Percentiles rank a stretch among this genome's conserved stretches.
Conservation (phyloP, 2,329 filamentous ascomycete species). For the Trichoderma cornu-damae region DNA sequence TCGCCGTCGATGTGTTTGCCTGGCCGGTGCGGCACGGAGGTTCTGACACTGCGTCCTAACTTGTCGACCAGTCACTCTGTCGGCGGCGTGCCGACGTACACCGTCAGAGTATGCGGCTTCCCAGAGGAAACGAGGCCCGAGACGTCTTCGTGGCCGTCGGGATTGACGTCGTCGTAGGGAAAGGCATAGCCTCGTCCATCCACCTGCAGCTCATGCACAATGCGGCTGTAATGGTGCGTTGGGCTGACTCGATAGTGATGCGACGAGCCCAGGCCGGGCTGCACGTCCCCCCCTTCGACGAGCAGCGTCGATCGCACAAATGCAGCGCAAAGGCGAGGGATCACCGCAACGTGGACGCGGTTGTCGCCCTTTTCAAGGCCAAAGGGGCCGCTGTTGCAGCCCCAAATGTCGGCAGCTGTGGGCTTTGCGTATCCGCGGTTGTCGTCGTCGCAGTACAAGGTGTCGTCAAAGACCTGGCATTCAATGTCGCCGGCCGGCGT, state of each 20-base stretch:
- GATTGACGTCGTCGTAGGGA: constrained; percentile 63
- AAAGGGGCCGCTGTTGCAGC: constrained; percentile 48
- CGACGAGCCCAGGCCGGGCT: constrained; percentile 37
- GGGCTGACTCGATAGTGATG: constrained; percentile 43
- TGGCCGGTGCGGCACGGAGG: too few relatives aligned
- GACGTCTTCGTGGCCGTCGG: constrained; percentile 50
- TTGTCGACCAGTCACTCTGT: neutral
- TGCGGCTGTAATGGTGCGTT: constrained; percentile 53
- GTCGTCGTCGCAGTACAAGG: constrained; percentile 40
- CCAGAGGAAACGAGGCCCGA: constrained; percentile 32
- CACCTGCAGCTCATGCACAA: constrained; percentile 56
- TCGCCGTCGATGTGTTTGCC: neutral
- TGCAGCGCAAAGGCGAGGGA: constrained; percentile 48
- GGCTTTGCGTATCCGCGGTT: constrained; percentile 42
- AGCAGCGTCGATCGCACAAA: constrained; percentile 45
- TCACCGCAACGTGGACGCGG: constrained; percentile 37
- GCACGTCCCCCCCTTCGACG: constrained; percentile 41
- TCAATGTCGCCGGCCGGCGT: constrained; percentile 34
- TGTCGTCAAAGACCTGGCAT: constrained; percentile 35
- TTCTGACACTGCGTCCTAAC: neutral
- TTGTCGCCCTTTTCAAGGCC: constrained; percentile 35
- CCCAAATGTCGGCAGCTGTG: constrained; percentile 43
- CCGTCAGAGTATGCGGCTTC: constrained; percentile 25
- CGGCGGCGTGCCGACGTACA: constrained; percentile 27
- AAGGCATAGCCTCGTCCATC: constrained; percentile 61